phyloP scores from a whole-genome alignment of 192 early-diverging fungal genomes.

The Coemansia sp. region DNA sequence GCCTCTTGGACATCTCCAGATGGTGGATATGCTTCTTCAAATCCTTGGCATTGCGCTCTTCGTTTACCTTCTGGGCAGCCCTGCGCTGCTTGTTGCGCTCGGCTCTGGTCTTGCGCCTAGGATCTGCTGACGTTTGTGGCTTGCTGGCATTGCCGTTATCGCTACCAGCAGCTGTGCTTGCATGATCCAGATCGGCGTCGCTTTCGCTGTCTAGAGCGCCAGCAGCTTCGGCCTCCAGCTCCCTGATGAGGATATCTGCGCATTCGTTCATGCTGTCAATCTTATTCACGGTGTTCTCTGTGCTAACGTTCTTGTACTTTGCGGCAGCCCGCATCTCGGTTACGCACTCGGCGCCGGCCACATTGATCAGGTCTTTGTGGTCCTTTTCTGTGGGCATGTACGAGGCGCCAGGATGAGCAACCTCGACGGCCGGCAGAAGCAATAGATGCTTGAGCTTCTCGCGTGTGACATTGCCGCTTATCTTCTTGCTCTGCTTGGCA shows the following conservation, averaged over 20 bases:
- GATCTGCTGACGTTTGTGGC: slow-evolving; percentile 25
- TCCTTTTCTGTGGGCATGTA: slow-evolving; percentile 86
- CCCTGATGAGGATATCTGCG: slow-evolving; percentile 24
- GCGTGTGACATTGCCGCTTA: slow-evolving; percentile 13
- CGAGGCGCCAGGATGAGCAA: slow-evolving; percentile 84
- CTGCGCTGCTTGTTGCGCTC: slow-evolving; percentile 62
- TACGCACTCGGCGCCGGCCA: slow-evolving; percentile 65
- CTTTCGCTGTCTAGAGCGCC: slow-evolving; percentile 5
- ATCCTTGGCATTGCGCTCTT: slow-evolving; percentile 43
- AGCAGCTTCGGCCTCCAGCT: slow-evolving; percentile 27
- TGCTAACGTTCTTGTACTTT: slow-evolving; percentile 17
- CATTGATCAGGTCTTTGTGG: slow-evolving; percentile 69
- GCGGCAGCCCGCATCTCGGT: slow-evolving; percentile 34
- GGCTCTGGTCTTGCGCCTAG: slow-evolving; percentile 62
- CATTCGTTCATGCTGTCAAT: slow-evolving; percentile 32
- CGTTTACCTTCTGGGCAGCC: slow-evolving; percentile 31
- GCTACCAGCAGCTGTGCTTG: slow-evolving; percentile 12
- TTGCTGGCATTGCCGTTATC: slow-evolving; percentile 11
- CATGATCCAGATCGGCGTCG: slow-evolving; percentile 14
- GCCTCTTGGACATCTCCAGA: slow-evolving; percentile 56
- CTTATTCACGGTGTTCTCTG: slow-evolving; percentile 13
- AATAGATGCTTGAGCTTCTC: slow-evolving; percentile 32
- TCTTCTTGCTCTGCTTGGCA: background rate
- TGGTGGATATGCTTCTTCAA: slow-evolving; percentile 56
- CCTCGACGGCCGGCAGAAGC: slow-evolving; percentile 66